phyloP scores from a whole-genome alignment of 805 yeast genomes.

The Yarrowia hollandica region DNA sequence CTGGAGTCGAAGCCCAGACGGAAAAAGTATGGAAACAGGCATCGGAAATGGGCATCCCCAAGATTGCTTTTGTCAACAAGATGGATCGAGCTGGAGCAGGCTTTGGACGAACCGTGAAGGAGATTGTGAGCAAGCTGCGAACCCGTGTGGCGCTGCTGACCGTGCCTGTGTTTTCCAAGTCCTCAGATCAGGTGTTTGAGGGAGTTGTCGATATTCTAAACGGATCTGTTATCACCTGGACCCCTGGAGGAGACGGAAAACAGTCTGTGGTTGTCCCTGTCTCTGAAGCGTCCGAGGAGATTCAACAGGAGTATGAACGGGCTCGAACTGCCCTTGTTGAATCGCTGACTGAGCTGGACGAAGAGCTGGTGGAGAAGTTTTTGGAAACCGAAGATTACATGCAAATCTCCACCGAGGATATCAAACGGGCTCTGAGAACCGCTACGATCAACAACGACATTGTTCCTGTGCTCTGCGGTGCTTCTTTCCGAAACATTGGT shows the following conservation, averaged over 20 bases:
- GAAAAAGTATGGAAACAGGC: slow-evolving; percentile 97
- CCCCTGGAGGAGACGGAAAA: slow-evolving; percentile 49
- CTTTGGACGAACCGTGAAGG: slow-evolving; percentile 83
- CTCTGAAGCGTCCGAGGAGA: slow-evolving; percentile 39
- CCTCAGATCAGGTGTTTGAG: slow-evolving; percentile 48
- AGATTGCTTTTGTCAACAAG: slow-evolving; percentile 79
- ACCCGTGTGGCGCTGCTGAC: slow-evolving; percentile 76
- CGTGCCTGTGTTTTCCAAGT: slow-evolving; percentile 62
- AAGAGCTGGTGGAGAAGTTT: slow-evolving; percentile 70
- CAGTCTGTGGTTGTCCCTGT: slow-evolving; percentile 50
- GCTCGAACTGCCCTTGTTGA: slow-evolving; percentile 80
- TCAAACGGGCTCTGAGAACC: slow-evolving; percentile 61
- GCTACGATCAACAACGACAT: slow-evolving; percentile 60
- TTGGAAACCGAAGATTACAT: slow-evolving; percentile 69
- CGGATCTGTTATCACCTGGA: slow-evolving; percentile 55
- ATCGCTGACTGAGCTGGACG: slow-evolving; percentile 80
- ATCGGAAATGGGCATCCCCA: slow-evolving; percentile 62
- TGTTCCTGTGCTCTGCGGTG: slow-evolving; percentile 87
- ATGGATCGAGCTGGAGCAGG: slow-evolving; percentile 98
- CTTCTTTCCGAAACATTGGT: slow-evolving; percentile 89
- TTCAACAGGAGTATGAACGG: slow-evolving; percentile 51
- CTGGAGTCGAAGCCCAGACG: slow-evolving; percentile 98
- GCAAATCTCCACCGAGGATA: slow-evolving; percentile 53
- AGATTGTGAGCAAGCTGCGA: slow-evolving; percentile 70
- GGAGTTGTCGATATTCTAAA: slow-evolving; percentile 79